phyloP scores from a whole-genome alignment of 129 eudicot genomes.

The Ambrosia artemisiifolia region DNA sequence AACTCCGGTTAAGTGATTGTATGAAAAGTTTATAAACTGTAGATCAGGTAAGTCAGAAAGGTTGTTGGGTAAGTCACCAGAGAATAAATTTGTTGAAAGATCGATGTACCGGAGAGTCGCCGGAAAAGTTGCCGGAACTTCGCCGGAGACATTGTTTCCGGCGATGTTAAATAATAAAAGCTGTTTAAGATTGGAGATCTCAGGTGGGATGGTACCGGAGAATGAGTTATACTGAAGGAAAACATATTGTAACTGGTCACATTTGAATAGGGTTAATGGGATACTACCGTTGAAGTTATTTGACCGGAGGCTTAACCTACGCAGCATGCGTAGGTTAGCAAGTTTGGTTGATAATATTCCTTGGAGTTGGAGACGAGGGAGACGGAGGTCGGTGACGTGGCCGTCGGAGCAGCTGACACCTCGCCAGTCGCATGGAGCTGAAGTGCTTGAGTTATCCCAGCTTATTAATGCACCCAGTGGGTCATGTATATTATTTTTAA shows the following conservation, averaged over 20 bases:
- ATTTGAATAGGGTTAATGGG: constrained; percentile 49
- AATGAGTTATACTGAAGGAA: constrained; percentile 63
- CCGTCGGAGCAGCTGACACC: constrained; percentile 58
- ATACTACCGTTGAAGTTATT: constrained; percentile 50
- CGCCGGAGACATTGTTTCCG: constrained; percentile 60
- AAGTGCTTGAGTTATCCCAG: constrained; percentile 54
- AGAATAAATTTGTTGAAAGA: constrained; percentile 47
- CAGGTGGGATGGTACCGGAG: constrained; percentile 51
- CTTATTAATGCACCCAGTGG: constrained; percentile 51
- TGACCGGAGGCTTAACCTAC: constrained; percentile 62
- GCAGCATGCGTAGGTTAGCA: constrained; percentile 53
- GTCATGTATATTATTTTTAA: constrained; percentile 48
- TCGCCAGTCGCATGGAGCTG: constrained; percentile 93
- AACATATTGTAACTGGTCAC: constrained; percentile 42
- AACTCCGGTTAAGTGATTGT: constrained; percentile 52
- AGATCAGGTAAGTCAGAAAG: constrained; percentile 33
- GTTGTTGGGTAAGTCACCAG: constrained; percentile 57
- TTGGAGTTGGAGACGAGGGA: constrained; percentile 60
- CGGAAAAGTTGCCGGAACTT: constrained; percentile 42
- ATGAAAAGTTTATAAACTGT: constrained; percentile 49
- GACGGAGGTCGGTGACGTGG: constrained; percentile 56
- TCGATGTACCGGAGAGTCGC: constrained; percentile 47
- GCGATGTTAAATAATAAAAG: constrained; percentile 50
- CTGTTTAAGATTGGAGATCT: constrained; percentile 38
- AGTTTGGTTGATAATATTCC: constrained; percentile 46